Conservation (phyloP, 495 filamentous ascomycete species). For the Chaetomium cochliodes region DNA sequence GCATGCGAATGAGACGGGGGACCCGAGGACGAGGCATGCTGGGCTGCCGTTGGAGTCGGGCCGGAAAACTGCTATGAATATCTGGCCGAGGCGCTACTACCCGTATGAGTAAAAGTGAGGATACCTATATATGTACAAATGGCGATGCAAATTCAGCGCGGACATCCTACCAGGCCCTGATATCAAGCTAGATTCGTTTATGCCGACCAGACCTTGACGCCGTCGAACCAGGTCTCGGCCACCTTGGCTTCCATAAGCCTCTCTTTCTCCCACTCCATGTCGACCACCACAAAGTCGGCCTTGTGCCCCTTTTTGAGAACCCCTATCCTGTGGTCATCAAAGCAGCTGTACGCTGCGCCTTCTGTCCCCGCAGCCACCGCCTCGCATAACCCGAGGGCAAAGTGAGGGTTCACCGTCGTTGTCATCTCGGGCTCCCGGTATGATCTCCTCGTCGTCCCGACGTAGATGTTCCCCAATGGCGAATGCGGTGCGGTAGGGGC, state of each 20-base stretch:
- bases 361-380: conserved; percentile 56
- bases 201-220: conserved; percentile 48
- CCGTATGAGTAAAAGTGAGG: conserved; percentile 17
- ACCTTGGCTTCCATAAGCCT: conserved; percentile 53
- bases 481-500: conserved; percentile 59
- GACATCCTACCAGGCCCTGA: not conserved
- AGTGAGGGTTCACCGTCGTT: conserved; percentile 53
- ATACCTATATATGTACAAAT: not conserved
- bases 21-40: conserved; percentile 49
- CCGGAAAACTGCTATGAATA: conserved; percentile 56
- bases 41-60: conserved; percentile 50
- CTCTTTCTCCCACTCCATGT: conserved; percentile 56
- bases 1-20: conserved; percentile 47
- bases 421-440: conserved; percentile 50
- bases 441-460: conserved; percentile 57
- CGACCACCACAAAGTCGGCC: conserved; percentile 59
- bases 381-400: conserved; percentile 51
- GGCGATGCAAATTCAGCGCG: not conserved
- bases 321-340: conserved; percentile 54
- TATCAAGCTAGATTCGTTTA: not conserved
- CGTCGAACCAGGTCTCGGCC: conserved; percentile 56
- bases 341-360: conserved; percentile 58
- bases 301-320: conserved; percentile 48
- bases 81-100: conserved; percentile 51
- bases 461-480: conserved; percentile 58